Evolutionary conservation across 148 eudicot genomes (phyloP), one percentile per base, ranked within the genome.

Genomic region (Euryodendron excelsum): DNA sequence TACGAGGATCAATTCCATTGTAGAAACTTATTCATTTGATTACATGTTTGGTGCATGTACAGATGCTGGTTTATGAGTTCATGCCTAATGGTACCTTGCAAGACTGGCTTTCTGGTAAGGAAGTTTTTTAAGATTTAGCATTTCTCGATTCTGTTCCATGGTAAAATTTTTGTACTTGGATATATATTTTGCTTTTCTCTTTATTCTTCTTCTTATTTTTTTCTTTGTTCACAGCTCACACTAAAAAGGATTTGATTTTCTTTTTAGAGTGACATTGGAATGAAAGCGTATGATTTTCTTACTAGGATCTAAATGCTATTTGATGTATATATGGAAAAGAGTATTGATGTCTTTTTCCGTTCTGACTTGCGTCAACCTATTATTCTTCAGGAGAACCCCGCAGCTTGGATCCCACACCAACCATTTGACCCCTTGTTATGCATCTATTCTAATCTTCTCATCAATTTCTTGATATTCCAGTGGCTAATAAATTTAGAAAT

Each of bases 11-110:
- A 5, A 39, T 67, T 61, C 23, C 44, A 9, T 21, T 39, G 20
- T 30, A 28, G 45, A 59, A 75, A 56, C 9, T 55, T 72, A n/a
- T 41, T 47, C 20, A 44, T 72, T 61, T 67, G 14, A 60, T 6
- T 37, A 25, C 5, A 5, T 62, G 20, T 37, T 73, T 82, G 55
- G 61, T 52, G 55, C 55, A 36, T 80, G 60, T 61, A 83, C 92
- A 94, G 97, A 84, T 92, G 91, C 89, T 94, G 79, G 93, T 94
- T 59, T 94, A 94, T 79, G 98, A 94, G 82, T 92, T 89, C 84
- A 86, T 94, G 93, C 85, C 97, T 34, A 91, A 87, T 86, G 93
- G 97, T 72, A 91, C 97, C 39, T 74, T 94, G 80, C 89, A 86
- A 37, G 93, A 92, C 70, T 90, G 94, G 89, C 89, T 94, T 74